Evolutionary conservation across 2,329 filamentous ascomycete species (phyloP), one percentile per base, ranked within the genome.

Genomic region (Ophiosphaerella korrae): DNA sequence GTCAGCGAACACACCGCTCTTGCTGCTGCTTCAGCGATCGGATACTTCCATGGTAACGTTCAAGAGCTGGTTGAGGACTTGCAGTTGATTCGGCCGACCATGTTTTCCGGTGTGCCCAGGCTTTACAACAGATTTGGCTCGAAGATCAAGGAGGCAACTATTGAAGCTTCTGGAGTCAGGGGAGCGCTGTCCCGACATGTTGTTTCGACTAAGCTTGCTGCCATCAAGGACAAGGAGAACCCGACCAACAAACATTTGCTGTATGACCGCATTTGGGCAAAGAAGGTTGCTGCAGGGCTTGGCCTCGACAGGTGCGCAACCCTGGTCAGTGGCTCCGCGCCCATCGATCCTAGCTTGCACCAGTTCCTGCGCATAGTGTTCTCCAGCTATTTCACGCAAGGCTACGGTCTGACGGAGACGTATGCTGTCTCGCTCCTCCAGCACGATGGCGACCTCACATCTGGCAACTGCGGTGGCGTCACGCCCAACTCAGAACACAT

Each of bases 11-110:
- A 95, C 71, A 79, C 81, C 3, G 83, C 85, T 12, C 79, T 97
- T 13, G 84, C 88, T 65, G 81, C 84, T 45, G 92, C 91, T 47
- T 84, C 84, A 31, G 78, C 84, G 7, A 86, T 97, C 63, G 94
- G 93, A 11, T 99, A 93, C 75, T 99, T 97, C 83, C 90, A 94
- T 63, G 94, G 94, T 47, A 91, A 97, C 68, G 88, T 97, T 55
- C 71, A 89, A 11, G 89, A 89, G 57, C 79, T 99, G 14, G 86
- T 95, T 1, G 94, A 99, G 51, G 94, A 99, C 69, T 76, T 99
- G 77, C 96, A 97, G 79, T 73, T 91, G 34, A 80, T 99, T 49
- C 85, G 86, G 52, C 94, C 94, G 0, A 94, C 88, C 11, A 82
- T 83, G 9, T 91, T 99, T 73, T 86, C 88, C 63, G 96, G 91